phyloP scores from a whole-genome alignment of 805 yeast species.

The Starmerella vaccinii region DNA sequence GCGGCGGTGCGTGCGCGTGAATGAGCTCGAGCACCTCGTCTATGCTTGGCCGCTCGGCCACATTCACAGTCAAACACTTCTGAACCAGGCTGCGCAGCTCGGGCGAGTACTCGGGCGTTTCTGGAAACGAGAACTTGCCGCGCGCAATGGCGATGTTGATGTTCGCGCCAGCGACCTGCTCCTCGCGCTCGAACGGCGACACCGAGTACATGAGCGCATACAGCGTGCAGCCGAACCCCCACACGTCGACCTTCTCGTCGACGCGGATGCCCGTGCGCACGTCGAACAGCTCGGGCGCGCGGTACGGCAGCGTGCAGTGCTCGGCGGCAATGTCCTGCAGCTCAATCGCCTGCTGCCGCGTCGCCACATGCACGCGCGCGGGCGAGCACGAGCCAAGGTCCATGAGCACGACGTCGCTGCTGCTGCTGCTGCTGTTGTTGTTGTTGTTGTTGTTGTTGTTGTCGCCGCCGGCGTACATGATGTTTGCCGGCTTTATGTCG shows the following conservation, averaged over 20 bases:
- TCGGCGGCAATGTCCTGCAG: constrained; percentile 74
- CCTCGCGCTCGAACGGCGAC: constrained; percentile 83
- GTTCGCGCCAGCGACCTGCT: constrained; percentile 71
- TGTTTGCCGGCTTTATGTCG: constrained; percentile 82
- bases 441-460: too few relatives aligned
- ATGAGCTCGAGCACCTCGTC: constrained; percentile 38
- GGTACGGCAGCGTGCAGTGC: constrained; percentile 73
- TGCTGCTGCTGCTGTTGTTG: too few relatives aligned
- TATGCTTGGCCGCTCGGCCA: constrained; percentile 51
- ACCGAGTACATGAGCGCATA: constrained; percentile 67
- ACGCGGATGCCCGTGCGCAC: constrained; percentile 55
- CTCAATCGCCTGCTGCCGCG: constrained; percentile 61
- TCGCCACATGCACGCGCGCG: constrained; percentile 45
- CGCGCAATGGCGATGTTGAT: constrained; percentile 62
- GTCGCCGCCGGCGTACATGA: constrained; percentile 67
- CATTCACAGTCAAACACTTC: constrained; percentile 53
- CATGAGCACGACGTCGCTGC: constrained; percentile 51
- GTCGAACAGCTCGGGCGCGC: constrained; percentile 85
- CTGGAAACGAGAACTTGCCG: constrained; percentile 54
- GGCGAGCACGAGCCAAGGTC: constrained; percentile 73
- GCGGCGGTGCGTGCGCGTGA: too few relatives aligned
- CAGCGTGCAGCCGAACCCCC: constrained; percentile 83
- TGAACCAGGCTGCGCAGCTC: constrained; percentile 47
- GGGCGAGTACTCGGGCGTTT: constrained; percentile 42
- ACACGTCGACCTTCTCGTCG: constrained; percentile 70